Conservation (phyloP, 306 rosid genomes). For the Fragaria ananassa region DNA sequence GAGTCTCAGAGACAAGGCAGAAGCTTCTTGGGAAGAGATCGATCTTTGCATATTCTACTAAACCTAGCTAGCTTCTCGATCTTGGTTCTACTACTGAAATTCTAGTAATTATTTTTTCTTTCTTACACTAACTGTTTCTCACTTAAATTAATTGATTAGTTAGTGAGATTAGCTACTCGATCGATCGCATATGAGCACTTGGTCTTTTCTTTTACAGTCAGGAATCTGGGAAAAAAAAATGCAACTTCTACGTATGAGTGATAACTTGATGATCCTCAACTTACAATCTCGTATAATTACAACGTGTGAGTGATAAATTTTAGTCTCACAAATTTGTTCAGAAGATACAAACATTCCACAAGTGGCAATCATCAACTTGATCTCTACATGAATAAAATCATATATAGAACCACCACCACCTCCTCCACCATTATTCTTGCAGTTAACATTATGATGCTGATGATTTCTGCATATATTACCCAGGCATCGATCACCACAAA, state of each 20-base stretch:
- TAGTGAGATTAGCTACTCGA: too few relatives aligned
- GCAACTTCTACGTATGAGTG: too few relatives aligned
- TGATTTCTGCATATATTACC: not conserved
- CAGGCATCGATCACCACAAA: constrained; percentile 8
- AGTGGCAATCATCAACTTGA: not conserved
- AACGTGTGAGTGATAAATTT: not conserved
- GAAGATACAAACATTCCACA: not conserved
- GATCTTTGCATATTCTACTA: not conserved
- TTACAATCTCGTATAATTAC: too few relatives aligned
- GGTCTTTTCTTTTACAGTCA: too few relatives aligned
- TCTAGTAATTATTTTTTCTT: not conserved
- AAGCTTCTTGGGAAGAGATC: not conserved
- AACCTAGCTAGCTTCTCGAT: not conserved
- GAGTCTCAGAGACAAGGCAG: not conserved
- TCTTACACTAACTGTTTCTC: too few relatives aligned
- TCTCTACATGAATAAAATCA: not conserved
- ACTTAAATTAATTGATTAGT: too few relatives aligned
- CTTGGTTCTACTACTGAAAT: not conserved
- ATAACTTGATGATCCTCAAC: too few relatives aligned
- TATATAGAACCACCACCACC: not conserved
- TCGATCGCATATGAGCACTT: too few relatives aligned
- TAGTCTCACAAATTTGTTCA: not conserved
- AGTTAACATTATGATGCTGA: constrained; percentile 7
- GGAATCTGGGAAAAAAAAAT: too few relatives aligned
- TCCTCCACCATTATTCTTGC: not conserved